A percentile compares a stretch with the other conserved stretches of the same genome.
phyloP scores from a whole-genome alignment of 2,329 filamentous ascomycete species.

The Xylariaceae sp. region DNA sequence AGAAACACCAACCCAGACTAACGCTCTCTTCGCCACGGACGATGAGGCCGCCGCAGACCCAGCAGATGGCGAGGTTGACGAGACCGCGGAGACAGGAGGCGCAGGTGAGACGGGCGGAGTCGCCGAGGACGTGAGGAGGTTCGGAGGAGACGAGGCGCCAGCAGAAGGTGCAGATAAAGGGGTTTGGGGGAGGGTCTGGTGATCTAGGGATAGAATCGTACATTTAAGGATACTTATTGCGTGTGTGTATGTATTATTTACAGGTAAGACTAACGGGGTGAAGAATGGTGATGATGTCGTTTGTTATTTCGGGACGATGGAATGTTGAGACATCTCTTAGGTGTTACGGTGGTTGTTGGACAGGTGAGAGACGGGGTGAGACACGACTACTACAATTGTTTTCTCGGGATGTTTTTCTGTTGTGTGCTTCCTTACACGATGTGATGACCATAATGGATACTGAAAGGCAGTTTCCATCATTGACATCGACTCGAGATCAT shows the following conservation, averaged over 20 bases:
- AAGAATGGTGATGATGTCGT: neutral
- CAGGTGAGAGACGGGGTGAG: neutral
- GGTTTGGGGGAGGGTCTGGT: neutral
- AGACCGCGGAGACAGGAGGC: conserved; percentile 42
- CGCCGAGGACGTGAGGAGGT: conserved; percentile 40
- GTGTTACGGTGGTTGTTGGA: neutral
- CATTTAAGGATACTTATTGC: neutral
- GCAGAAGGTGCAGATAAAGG: conserved; percentile 56
- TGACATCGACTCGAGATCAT: neutral
- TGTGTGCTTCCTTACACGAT: neutral
- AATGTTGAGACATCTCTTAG: neutral
- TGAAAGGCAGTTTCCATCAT: neutral
- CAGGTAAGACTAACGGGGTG: neutral
- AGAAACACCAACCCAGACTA: conserved; percentile 57
- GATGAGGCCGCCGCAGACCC: conserved; percentile 52
- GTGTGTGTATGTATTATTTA: neutral
- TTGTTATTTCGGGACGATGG: neutral
- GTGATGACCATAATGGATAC: neutral
- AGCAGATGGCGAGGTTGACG: conserved; percentile 51
- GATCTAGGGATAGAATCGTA: neutral
- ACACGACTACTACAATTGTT: neutral
- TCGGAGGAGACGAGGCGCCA: conserved; percentile 37
- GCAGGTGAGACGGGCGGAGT: conserved; percentile 46
- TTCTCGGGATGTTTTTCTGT: neutral
- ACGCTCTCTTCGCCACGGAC: conserved; percentile 50